These are phyloP conservation scores for Talaromyces rugulosus DNA, from an alignment of 2,329 filamentous ascomycete genomes.

Conservation along the genomic window DNA sequence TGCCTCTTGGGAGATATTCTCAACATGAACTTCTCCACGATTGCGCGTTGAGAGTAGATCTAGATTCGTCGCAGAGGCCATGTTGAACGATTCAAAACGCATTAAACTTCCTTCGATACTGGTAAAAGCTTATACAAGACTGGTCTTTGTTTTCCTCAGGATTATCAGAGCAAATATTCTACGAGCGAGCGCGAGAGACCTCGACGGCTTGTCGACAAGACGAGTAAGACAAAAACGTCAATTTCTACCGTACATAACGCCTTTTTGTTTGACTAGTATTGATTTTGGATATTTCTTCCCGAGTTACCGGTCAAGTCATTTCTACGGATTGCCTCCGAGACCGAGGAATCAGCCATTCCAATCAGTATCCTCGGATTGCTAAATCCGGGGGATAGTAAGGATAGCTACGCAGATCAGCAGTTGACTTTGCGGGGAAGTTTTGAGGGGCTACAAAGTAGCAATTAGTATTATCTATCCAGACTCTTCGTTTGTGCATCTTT, in stretches of 20 bases:
- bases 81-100: constrained; percentile 16
- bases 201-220: too few species aligned
- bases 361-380: neutral
- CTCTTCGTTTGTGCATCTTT: too few species aligned
- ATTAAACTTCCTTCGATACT: neutral
- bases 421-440: neutral
- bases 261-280: too few species aligned
- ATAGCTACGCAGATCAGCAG: neutral
- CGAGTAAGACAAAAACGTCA: too few species aligned
- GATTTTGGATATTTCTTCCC: too few species aligned
- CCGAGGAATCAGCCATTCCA: neutral
- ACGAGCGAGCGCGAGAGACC: too few species aligned
- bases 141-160: too few species aligned
- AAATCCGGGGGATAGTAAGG: neutral
- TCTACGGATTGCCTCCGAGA: neutral
- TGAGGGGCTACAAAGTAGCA: neutral
- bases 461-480: too few species aligned
- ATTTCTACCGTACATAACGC: too few species aligned
- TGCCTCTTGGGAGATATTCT: constrained; percentile 50
- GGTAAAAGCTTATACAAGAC: too few species aligned
- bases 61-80: constrained; percentile 47
- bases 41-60: constrained; percentile 39
- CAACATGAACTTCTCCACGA: constrained; percentile 41
- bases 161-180: too few species aligned
- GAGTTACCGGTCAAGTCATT: neutral